Base-by-base conservation (phyloP, 768 basidiomycete species). In the Mycena epipterygia region DNA sequence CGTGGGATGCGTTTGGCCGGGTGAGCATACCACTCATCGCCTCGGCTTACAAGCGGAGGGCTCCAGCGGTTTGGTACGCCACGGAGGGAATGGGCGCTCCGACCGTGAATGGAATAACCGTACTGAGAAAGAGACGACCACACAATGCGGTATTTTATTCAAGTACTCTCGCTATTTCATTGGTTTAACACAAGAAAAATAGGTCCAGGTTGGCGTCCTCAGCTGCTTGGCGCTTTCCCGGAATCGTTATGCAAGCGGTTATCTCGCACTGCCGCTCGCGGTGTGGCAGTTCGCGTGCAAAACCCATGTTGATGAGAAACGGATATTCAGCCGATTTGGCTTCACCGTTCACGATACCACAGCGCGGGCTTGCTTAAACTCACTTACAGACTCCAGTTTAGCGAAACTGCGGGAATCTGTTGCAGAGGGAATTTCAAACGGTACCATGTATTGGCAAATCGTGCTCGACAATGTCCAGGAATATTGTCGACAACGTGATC, bases 241-340 rank as follows among this genome's bases (percentile, higher is more conserved):
- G 12, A 75, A 78, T 23, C 70, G 55, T 4, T 73, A 70, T 55
- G 75, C 76, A 49, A 74, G 68, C 51, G 70, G 70, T n/a, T n/a
- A n/a, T n/a, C n/a, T n/a, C n/a, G n/a, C n/a, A n/a, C n/a, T n/a
- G n/a, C n/a, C n/a, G n/a, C n/a, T n/a, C n/a, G n/a, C n/a, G n/a
- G n/a, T n/a, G n/a, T n/a, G n/a, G n/a, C n/a, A n/a, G n/a, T n/a
- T n/a, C n/a, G n/a, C n/a, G n/a, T n/a, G n/a, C n/a, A n/a, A n/a
- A n/a, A n/a, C n/a, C n/a, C n/a, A n/a, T 62, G 61, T 78, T 29
- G 71, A 78, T 49, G 64, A 68, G 57, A 78, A 78, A 53, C 69
- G 75, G 11, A 51, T 74, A 3, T 70, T 73, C 33, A 73, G 73
- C 46, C 70, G 74, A 9, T 73, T 78, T 29, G 76, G 77, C 12